These are phyloP conservation scores for Vitis cinerea DNA, from an alignment of 164 flowering plant genomes.

Conservation along the genomic window DNA sequence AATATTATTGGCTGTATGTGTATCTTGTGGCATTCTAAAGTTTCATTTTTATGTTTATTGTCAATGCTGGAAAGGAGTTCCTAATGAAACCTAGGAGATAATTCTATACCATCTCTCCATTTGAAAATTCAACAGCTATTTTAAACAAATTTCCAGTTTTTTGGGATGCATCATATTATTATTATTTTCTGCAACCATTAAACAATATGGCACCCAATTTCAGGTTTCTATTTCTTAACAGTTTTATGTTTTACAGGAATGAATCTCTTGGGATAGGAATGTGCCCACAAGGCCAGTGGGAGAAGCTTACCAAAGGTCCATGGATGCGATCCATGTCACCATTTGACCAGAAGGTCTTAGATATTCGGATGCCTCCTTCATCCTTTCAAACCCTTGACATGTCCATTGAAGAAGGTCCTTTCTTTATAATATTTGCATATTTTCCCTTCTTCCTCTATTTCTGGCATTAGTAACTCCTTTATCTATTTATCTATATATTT, in stretches of 20 bases:
- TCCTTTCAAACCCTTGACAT: conserved; percentile 45
- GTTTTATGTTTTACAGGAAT: conserved; percentile 48
- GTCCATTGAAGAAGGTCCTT: conserved; percentile 74
- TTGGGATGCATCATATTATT: neutral
- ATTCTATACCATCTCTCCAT: neutral
- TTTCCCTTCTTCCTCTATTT: neutral
- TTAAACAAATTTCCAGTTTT: neutral
- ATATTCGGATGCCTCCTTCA: conserved; percentile 50
- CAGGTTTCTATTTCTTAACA: neutral
- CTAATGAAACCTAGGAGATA: neutral
- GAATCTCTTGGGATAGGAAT: conserved; percentile 64
- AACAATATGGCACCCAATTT: neutral
- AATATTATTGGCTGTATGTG: no score
- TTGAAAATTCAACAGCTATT: neutral
- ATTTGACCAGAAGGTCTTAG: conserved; percentile 71
- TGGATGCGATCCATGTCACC: conserved; percentile 83
- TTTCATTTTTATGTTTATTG: neutral
- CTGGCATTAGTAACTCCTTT: neutral
- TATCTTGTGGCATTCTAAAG: neutral
- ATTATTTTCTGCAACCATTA: neutral
- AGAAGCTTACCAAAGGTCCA: conserved; percentile 66
- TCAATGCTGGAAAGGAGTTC: neutral
- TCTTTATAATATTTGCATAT: neutral
- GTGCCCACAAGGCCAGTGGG: conserved; percentile 78
- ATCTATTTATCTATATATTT: conserved; percentile 10